Base-by-base conservation (phyloP, 2,329 filamentous ascomycete genomes). In the Cercospora zeae-maydis region DNA sequence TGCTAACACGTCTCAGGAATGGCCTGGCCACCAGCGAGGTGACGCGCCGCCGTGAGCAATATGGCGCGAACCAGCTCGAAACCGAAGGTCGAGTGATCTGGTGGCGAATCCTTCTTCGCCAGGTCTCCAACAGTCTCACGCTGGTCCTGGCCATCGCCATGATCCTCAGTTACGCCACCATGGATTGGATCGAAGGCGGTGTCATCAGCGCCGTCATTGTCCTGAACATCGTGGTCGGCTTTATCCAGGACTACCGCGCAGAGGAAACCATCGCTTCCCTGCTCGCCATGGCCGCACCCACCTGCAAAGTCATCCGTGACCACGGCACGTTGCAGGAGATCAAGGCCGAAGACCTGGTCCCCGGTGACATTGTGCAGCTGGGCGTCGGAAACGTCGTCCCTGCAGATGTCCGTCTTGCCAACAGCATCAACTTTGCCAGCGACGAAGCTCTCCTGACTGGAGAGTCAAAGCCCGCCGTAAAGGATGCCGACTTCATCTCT, bases 401-500 rank as follows among this genome's bases (percentile, higher is more conserved):
- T 4, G 88, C 88, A 34, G 88, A 91, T 75, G 77, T 90, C 59
- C 64, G 77, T 24, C 74, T 84, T 0, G 75, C 87, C 62, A 83
- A 88, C 64, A 84, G 84, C 61, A 85, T 92, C 76, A 93, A 93
- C 74, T 80, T 92, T 64, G 89, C 89, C 58, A 88, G 87, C 60
- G 90, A 93, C 63, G 88, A 90, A 73, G 86, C 88, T 10, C 80
- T 89, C 30, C 80, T 91, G 30, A 91, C 88, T 2, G 88, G 88
- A 68, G 88, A 91, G 76, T 89, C 88, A 14, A 75, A 88, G 16
- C 84, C 72, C 7, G 69, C 72, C 27, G 67, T 64, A 52, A 75
- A 75, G 62, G 67, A 70, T 19, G 65, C 69, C 33, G 70, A 73
- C 11, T 63, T 56, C 57, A 68, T 72, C 33, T 70, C 71, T 45